Conservation (phyloP, 345 rosid genomes). For the Rhodamnia rubescens region DNA sequence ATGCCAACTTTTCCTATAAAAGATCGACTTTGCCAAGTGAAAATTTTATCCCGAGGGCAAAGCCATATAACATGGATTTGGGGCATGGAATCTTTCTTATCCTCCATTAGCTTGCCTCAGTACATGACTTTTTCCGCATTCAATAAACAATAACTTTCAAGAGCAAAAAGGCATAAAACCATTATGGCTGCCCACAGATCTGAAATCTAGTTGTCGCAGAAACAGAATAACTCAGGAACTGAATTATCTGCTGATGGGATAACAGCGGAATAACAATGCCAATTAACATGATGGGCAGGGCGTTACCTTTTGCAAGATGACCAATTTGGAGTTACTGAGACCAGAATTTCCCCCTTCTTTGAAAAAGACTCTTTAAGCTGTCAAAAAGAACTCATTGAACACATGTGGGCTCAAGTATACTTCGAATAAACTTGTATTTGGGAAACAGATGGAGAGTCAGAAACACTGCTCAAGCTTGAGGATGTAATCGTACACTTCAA, state of each 20-base stretch:
- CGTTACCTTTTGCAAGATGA: slow-evolving; percentile 44
- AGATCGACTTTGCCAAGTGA: neutral
- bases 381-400: neutral
- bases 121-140: neutral
- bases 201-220: neutral
- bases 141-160: neutral
- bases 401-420: neutral
- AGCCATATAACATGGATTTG: neutral
- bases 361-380: slow-evolving; percentile 43
- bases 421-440: neutral
- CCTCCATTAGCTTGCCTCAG: neutral
- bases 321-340: slow-evolving; percentile 22
- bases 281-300: neutral
- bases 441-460: neutral
- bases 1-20: slow-evolving; percentile 44
- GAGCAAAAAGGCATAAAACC: neutral
- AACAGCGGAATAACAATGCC: neutral
- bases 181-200: neutral
- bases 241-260: neutral
- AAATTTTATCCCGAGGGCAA: neutral
- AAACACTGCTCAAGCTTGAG: neutral
- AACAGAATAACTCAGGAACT: neutral
- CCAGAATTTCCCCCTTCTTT: slow-evolving; percentile 13
- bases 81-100: neutral
- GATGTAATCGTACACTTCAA: neutral